These are phyloP conservation scores for Boletellus sp. DNA, from an alignment of 768 basidiomycete genomes.

Conservation along the genomic window DNA sequence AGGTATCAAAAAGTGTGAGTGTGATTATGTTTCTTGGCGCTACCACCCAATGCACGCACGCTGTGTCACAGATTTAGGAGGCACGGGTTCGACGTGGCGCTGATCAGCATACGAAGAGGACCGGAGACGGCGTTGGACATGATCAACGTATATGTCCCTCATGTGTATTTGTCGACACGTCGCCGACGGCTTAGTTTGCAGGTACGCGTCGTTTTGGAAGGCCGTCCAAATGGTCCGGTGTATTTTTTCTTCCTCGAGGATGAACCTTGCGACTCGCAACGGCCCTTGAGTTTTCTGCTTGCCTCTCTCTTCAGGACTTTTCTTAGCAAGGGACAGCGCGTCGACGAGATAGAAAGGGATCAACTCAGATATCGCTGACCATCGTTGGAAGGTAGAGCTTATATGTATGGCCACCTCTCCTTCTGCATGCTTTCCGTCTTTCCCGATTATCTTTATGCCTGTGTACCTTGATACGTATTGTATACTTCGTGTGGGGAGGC, in stretches of 20 bases:
- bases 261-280: not conserved
- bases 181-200: not conserved
- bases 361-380: too few relatives aligned
- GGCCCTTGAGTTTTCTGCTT: not conserved
- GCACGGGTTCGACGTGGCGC: constrained; percentile 50
- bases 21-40: not conserved
- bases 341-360: too few relatives aligned
- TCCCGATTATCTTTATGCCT: too few relatives aligned
- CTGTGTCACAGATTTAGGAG: too few relatives aligned
- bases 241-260: not conserved
- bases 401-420: too few relatives aligned
- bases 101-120: constrained; percentile 52
- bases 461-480: too few relatives aligned
- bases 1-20: constrained; percentile 56
- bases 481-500: too few relatives aligned
- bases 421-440: too few relatives aligned
- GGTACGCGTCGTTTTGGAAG: constrained; percentile 34
- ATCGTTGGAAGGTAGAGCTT: too few relatives aligned
- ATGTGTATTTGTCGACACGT: not conserved
- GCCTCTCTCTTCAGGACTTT: not conserved
- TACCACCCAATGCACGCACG: too few relatives aligned
- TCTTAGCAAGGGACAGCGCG: too few relatives aligned
- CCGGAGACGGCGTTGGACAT: constrained; percentile 51
- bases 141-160: constrained; percentile 59
- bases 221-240: constrained; percentile 22